phyloP scores from a whole-genome alignment of 305 asterid genomes.

The Fraxinus sp. region DNA sequence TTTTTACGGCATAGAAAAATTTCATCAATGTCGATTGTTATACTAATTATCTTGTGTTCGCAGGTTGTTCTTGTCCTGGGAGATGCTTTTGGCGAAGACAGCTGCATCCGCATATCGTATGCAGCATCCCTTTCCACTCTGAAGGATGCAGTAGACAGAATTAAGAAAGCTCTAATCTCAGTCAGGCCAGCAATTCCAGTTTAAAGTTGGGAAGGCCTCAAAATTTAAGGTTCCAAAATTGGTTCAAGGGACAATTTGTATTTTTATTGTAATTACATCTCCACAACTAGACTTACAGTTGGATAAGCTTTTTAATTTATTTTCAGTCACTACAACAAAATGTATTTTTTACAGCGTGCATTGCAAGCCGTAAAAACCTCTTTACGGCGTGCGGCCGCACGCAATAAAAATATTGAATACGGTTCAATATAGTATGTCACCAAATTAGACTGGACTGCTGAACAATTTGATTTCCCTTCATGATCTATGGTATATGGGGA shows the following conservation, averaged over 20 bases:
- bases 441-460: slow-evolving; percentile 16
- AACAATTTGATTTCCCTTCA: slow-evolving; percentile 18
- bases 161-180: slow-evolving; percentile 50
- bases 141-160: slow-evolving; percentile 66
- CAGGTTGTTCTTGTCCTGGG: slow-evolving; percentile 95
- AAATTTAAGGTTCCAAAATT: neutral
- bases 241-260: neutral
- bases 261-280: slow-evolving; percentile 12
- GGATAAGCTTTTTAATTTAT: neutral
- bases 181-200: slow-evolving; percentile 50
- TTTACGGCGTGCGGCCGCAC: too few species aligned
- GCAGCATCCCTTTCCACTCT: slow-evolving; percentile 69
- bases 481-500: slow-evolving; percentile 2
- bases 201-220: slow-evolving; percentile 21
- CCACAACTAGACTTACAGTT: neutral
- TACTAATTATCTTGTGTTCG: neutral
- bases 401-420: too few species aligned
- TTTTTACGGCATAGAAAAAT: neutral
- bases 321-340: neutral
- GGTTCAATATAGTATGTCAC: too few species aligned
- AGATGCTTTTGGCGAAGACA: slow-evolving; percentile 89
- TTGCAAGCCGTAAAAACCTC: too few species aligned
- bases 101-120: slow-evolving; percentile 84
- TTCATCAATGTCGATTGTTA: neutral
- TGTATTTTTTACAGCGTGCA: too few species aligned